Conservation (phyloP, 192 early-diverging fungal genomes). For the Coemansia sp. region DNA sequence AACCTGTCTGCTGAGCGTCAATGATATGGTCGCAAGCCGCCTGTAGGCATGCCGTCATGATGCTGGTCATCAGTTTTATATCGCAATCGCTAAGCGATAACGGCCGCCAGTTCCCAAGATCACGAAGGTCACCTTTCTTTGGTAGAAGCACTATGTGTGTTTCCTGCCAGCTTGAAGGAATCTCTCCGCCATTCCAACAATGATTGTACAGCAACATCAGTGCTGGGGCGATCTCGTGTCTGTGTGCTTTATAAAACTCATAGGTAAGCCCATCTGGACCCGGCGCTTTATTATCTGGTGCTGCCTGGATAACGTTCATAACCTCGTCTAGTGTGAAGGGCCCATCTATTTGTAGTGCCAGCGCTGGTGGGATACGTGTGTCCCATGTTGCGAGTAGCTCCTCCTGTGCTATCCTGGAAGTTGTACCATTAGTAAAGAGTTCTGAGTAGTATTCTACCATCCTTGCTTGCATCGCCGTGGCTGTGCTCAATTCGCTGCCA, state of each 20-base stretch:
- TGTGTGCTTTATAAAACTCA: slow-evolving; percentile 4
- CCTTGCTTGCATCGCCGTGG: no score
- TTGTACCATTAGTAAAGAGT: no score
- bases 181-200: neutral
- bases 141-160: slow-evolving; percentile 3
- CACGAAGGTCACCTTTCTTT: slow-evolving; percentile 13
- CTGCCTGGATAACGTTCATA: neutral
- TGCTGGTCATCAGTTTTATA: slow-evolving; percentile 3
- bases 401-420: slow-evolving; percentile 2
- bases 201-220: neutral
- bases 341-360: neutral
- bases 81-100: slow-evolving; percentile 9
- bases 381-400: neutral
- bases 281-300: slow-evolving; percentile 7
- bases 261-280: slow-evolving; percentile 12
- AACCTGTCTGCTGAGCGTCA: neutral
- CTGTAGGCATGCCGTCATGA: slow-evolving; percentile 7
- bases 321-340: neutral
- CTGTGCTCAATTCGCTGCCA: no score
- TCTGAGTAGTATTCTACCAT: no score
- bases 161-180: slow-evolving; percentile 4
- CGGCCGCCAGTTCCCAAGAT: slow-evolving; percentile 9
- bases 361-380: neutral
- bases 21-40: neutral
- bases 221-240: neutral